phyloP scores from a whole-genome alignment of 2,329 filamentous ascomycete species.

The Torrubiella hemipterigena region DNA sequence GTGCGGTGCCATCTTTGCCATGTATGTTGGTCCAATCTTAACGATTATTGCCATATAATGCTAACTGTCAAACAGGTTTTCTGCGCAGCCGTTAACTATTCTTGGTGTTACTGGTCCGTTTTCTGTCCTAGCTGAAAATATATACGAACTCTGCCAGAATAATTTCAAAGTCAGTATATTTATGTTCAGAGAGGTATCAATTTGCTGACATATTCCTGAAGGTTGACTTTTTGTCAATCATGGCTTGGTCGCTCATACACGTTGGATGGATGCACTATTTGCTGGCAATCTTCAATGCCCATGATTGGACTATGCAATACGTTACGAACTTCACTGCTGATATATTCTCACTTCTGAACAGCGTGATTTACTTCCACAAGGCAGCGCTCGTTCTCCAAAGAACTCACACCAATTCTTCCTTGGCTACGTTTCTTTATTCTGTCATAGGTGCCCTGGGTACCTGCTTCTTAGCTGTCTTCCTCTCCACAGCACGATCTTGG shows the following conservation, averaged over 20 bases:
- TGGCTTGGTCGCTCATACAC: slow-evolving; percentile 57
- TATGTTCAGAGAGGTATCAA: background rate
- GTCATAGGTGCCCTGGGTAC: slow-evolving; percentile 53
- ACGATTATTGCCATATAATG: background rate
- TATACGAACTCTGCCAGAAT: slow-evolving; percentile 44
- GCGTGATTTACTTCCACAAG: slow-evolving; percentile 58
- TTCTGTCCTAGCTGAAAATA: slow-evolving; percentile 54
- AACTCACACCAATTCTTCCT: slow-evolving; percentile 40
- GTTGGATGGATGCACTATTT: slow-evolving; percentile 53
- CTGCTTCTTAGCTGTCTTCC: slow-evolving; percentile 47
- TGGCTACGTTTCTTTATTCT: slow-evolving; percentile 53
- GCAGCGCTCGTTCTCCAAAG: slow-evolving; percentile 51
- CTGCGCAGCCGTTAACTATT: slow-evolving; percentile 52
- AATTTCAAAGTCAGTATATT: slow-evolving; percentile 36
- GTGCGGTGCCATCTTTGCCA: slow-evolving; percentile 49
- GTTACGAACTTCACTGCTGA: slow-evolving; percentile 56
- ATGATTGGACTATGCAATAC: slow-evolving; percentile 61
- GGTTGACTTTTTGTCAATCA: slow-evolving; percentile 52
- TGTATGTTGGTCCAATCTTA: slow-evolving; percentile 26
- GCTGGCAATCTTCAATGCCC: slow-evolving; percentile 53
- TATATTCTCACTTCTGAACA: slow-evolving; percentile 55
- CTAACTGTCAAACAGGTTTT: slow-evolving; percentile 22
- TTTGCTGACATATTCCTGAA: slow-evolving; percentile 11
- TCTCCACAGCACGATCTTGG: slow-evolving; percentile 51
- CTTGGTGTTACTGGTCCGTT: slow-evolving; percentile 55